Base-by-base conservation (phyloP, 495 filamentous ascomycete genomes). In the Aspergillus cristatus region DNA sequence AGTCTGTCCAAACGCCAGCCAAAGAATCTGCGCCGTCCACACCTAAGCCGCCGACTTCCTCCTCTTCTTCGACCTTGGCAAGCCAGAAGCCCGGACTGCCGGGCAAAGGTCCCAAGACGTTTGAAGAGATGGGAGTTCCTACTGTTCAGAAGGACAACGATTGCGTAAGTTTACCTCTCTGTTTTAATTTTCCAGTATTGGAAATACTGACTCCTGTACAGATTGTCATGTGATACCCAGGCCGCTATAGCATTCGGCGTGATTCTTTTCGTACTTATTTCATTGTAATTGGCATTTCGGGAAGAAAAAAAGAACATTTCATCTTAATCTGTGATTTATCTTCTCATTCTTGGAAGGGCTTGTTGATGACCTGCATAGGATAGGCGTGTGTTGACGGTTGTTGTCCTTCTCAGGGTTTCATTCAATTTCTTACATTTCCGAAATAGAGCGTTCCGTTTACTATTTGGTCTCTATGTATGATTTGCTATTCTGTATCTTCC, bases 51-150 rank as follows among this genome's bases (percentile, higher is more conserved):
- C 30, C 52, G 13, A 28, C 46, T 41, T 31, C 32, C 28, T 34
- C 54, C 47, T 35, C 58, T 7, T 38, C 56, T 20, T 45, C 56
- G 6, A 44, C 45, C 32, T 40, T 47, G 14, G 38, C 57, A 7
- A 39, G 41, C 18, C 58, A 54, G 42, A 60, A 54, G 14, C 62
- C 65, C 20, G 72, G 68, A 37, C 71, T 70, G 17, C 74, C 79
- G 14, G 76, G 79, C 33, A 84, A 86, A 55, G 91, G 93, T 7
- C 91, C 91, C 3, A 86, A 93, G 57, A 98, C 91, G 2, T 98
- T 98, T 55, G 90, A 96, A 53, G 88, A 90, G 53, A 98, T 98
- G 91, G 90, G 90, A 37, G 86, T 98, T 46, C 84, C 86, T 11
- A 70, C 74, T 47, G 78, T 69, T 18, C 84, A 86, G 56, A 72